These are phyloP conservation scores for Paraleonurus japonicus DNA, from an alignment of 257 asterid genomes.

Conservation along the genomic window DNA sequence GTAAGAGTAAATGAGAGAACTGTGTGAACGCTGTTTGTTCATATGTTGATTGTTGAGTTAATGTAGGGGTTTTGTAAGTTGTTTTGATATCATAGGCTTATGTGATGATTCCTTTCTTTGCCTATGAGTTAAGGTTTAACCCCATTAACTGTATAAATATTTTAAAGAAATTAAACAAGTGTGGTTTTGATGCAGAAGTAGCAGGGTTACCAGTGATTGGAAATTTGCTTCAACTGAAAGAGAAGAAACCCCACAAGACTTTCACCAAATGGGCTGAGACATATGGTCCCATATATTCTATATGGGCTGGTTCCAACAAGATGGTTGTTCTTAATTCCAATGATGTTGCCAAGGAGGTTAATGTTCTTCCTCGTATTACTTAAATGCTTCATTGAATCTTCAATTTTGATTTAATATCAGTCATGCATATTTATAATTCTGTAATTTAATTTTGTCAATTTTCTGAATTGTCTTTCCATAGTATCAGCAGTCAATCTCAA, in stretches of 20 bases:
- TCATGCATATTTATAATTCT: not conserved
- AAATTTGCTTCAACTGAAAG: slow-evolving; percentile 75
- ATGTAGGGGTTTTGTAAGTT: too few species aligned
- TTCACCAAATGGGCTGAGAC: slow-evolving; percentile 80
- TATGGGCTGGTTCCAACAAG: slow-evolving; percentile 59
- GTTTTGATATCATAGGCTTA: too few species aligned
- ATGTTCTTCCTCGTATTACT: not conserved
- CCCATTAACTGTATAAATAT: not conserved
- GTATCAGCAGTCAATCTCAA: not conserved
- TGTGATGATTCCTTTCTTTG: too few species aligned
- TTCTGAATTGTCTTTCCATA: not conserved
- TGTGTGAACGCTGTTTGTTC: too few species aligned
- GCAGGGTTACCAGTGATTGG: slow-evolving; percentile 83
- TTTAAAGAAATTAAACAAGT: not conserved
- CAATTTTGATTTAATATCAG: not conserved
- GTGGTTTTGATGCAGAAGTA: slow-evolving; percentile 55
- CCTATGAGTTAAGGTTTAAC: not conserved
- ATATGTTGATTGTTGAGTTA: too few species aligned
- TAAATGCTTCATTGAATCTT: not conserved
- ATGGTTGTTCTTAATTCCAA: slow-evolving; percentile 69
- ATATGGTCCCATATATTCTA: slow-evolving; percentile 81
- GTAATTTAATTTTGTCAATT: not conserved
- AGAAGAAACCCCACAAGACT: slow-evolving; percentile 86
- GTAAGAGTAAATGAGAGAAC: slow-evolving; percentile 56
- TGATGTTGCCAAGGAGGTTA: slow-evolving; percentile 79